Base-by-base conservation (phyloP, 768 basidiomycete genomes). In the Roridomyces roridus region DNA sequence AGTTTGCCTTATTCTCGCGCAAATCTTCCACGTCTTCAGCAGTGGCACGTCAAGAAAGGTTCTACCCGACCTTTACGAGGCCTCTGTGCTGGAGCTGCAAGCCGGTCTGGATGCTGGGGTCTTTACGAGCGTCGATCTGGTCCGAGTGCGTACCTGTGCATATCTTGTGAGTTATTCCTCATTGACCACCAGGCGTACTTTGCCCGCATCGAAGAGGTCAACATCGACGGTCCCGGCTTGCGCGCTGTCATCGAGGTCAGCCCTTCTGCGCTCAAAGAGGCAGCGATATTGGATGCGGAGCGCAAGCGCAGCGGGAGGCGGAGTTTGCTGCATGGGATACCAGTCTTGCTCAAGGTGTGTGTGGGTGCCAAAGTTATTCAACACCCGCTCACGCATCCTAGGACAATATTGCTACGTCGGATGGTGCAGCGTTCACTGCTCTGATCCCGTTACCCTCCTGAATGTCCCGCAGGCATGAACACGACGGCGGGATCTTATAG, bases 301-400 rank as follows among this genome's bases (percentile, higher is more conserved):
- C 70, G 82, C 36, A 73, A 72, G 49, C 52, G 14, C 7, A 70
- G 57, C 48, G 81, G 84, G 12, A 74, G 74, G 35, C 74, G 82
- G 28, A 75, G 83, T 12, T 63, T 65, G 5, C 58, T 86, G 49
- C 85, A 86, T 64, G 84, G 85, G 6, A 86, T 79, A 58, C 85
- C 74, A 11, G 69, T 79, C 42, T 67, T 81, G 29, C 66, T 86
- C 40, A 85, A 84, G 67, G 85, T 47, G 15, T n/a, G 55, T 15
- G 17, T 5, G 18, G 7, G 7, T 8, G 7, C 14, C 5, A 6
- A 21, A 17, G 23, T 20, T 18, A 23, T 37, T 34, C 8, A 5
- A 12, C 51, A n/a, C 7, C 3, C 35, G n/a, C 10, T 31, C 8
- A 14, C 26, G 11, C 17, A 14, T 21, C 5, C 45, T 31, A 80